Conservation (phyloP, 495 filamentous ascomycete genomes). For the Penicillium crystallinum region DNA sequence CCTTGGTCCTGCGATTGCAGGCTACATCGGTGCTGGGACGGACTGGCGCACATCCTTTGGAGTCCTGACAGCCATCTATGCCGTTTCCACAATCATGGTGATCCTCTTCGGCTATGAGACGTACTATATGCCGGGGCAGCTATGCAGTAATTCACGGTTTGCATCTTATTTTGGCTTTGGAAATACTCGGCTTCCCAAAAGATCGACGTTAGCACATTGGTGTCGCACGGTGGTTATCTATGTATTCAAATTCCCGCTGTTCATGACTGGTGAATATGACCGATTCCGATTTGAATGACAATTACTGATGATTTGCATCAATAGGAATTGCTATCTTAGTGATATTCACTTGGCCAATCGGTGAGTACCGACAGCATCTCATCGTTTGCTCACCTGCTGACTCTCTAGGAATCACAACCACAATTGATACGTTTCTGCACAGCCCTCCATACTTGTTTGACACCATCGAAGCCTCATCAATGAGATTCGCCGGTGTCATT, state of each 20-base stretch:
- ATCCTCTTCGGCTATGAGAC: conserved; percentile 47
- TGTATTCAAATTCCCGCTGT: conserved; percentile 31
- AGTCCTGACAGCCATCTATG: conserved; percentile 44
- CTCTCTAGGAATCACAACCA: conserved; percentile 32
- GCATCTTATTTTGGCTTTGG: conserved; percentile 50
- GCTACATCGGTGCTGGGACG: conserved; percentile 32
- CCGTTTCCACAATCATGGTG: conserved; percentile 36
- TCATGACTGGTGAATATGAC: conserved; percentile 22
- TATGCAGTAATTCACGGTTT: conserved; percentile 10
- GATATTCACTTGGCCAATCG: conserved; percentile 38
- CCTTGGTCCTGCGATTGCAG: conserved; percentile 41
- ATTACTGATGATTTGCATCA: not conserved
- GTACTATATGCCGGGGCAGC: conserved; percentile 29
- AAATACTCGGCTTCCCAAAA: conserved; percentile 27
- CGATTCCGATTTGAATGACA: not conserved
- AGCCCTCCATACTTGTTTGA: conserved; percentile 36
- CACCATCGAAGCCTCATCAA: conserved; percentile 31
- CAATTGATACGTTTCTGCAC: conserved; percentile 33
- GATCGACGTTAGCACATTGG: conserved; percentile 18
- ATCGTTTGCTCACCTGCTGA: not conserved
- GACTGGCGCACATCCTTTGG: conserved; percentile 43
- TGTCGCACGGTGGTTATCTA: conserved; percentile 23
- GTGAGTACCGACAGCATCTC: conserved; percentile 10
- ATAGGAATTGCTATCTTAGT: conserved; percentile 27
- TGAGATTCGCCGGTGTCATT: conserved; percentile 37